These are phyloP conservation scores for Jackrogersella minutella DNA, from an alignment of 495 filamentous ascomycete species.

Conservation along the genomic window DNA sequence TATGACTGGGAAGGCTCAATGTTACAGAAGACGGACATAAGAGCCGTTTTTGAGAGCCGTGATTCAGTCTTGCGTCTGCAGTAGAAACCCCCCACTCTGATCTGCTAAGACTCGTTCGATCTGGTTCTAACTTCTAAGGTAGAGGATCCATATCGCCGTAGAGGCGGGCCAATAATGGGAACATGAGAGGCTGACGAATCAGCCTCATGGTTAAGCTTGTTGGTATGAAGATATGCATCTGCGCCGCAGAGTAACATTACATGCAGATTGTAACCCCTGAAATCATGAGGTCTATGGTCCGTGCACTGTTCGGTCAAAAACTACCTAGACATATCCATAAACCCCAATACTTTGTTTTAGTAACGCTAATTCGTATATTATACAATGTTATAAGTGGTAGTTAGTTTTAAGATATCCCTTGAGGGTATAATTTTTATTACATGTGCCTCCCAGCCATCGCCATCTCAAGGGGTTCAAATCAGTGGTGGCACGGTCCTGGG, in stretches of 20 bases:
- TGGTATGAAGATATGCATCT: slow-evolving; percentile 2
- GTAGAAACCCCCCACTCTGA: neutral
- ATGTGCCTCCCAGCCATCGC: too few species aligned
- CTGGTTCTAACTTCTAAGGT: neutral
- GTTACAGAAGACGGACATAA: too few species aligned
- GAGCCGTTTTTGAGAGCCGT: too few species aligned
- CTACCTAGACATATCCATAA: neutral
- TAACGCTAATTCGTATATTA: neutral
- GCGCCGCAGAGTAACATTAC: neutral
- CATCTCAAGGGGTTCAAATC: neutral
- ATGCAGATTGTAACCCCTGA: neutral
- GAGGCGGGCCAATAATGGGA: neutral
- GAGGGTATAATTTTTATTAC: neutral
- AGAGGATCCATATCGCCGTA: too few species aligned
- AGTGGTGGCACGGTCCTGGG: neutral
- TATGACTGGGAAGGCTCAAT: too few species aligned
- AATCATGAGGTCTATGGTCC: neutral
- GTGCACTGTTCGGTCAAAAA: neutral
- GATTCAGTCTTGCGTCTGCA: too few species aligned
- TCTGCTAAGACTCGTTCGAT: neutral
- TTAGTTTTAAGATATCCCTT: neutral
- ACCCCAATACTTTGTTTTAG: neutral
- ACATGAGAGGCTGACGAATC: neutral
- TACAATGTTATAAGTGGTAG: neutral
- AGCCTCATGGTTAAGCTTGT: slow-evolving; percentile 10